A percentile compares a stretch with the other conserved stretches of the same genome.
phyloP scores from a whole-genome alignment of 1,284 basidiomycete genomes.

The Exsudoporus floridanus region DNA sequence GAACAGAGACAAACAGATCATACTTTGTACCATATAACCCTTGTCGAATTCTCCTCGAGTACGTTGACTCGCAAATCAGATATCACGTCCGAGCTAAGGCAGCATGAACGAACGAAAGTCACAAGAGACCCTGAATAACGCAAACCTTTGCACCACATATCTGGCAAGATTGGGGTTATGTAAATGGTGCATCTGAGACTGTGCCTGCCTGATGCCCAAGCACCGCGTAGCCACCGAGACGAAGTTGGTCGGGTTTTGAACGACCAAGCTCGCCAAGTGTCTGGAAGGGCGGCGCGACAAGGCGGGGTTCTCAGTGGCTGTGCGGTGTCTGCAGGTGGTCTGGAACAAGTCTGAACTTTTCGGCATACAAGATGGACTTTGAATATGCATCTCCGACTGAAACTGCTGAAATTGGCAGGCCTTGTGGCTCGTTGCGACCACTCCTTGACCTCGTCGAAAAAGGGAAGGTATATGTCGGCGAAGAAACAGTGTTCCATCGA shows the following conservation, averaged over 20 bases:
- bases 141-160: conserved; percentile 38
- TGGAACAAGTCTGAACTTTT: no score
- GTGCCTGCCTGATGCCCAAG: not conserved
- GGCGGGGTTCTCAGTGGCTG: conserved; percentile 14
- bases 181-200: conserved; percentile 18
- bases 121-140: not conserved
- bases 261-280: not conserved
- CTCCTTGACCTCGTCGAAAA: no score
- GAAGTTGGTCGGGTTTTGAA: conserved; percentile 18
- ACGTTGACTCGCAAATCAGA: conserved; percentile 70
- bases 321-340: not conserved
- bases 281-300: not conserved
- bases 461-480: no score
- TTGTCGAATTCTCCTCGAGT: conserved; percentile 53
- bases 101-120: not conserved
- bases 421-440: no score
- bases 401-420: no score
- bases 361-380: no score
- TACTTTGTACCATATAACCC: conserved; percentile 75
- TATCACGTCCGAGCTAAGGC: conserved; percentile 66
- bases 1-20: conserved; percentile 10
- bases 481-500: no score
- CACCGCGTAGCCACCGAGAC: not conserved
- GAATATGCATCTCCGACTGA: no score
- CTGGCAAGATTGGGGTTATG: conserved; percentile 33